These are phyloP conservation scores for Eruca vesicaria DNA, from an alignment of 441 rosid species.

Conservation along the genomic window DNA sequence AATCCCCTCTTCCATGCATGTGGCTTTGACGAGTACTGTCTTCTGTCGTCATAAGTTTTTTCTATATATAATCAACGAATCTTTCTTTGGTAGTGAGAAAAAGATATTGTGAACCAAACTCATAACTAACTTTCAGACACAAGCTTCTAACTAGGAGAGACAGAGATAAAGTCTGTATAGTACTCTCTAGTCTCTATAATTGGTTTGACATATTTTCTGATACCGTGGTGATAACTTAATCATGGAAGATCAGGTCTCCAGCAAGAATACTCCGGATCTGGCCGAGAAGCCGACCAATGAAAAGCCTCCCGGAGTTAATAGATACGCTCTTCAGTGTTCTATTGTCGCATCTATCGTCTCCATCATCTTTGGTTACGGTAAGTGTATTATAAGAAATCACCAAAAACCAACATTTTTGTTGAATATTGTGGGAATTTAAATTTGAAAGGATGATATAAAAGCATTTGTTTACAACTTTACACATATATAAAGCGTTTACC, in stretches of 20 bases:
- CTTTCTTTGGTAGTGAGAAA: not conserved
- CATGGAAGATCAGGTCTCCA: constrained; percentile 35
- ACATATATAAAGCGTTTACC: not conserved
- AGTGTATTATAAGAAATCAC: not conserved
- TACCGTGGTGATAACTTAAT: constrained; percentile 7
- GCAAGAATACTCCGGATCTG: not conserved
- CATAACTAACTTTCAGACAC: constrained; percentile 22
- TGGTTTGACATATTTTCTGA: not conserved
- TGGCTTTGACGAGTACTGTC: not conserved
- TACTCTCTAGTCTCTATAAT: not conserved
- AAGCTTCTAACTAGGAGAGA: constrained; percentile 7
- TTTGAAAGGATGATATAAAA: not conserved
- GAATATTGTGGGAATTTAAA: not conserved
- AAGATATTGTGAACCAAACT: constrained; percentile 15
- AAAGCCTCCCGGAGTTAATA: constrained; percentile 37
- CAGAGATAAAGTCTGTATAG: not conserved
- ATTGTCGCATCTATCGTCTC: constrained; percentile 74
- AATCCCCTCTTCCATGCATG: not conserved
- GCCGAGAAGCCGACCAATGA: constrained; percentile 16
- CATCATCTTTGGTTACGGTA: constrained; percentile 86
- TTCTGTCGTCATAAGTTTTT: not conserved
- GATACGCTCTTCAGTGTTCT: constrained; percentile 64
- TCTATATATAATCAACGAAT: not conserved
- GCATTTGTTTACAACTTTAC: not conserved
- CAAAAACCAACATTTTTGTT: not conserved